These are phyloP conservation scores for Claviceps purpurea DNA, from an alignment of 2,329 filamentous ascomycete species.

Conservation along the genomic window DNA sequence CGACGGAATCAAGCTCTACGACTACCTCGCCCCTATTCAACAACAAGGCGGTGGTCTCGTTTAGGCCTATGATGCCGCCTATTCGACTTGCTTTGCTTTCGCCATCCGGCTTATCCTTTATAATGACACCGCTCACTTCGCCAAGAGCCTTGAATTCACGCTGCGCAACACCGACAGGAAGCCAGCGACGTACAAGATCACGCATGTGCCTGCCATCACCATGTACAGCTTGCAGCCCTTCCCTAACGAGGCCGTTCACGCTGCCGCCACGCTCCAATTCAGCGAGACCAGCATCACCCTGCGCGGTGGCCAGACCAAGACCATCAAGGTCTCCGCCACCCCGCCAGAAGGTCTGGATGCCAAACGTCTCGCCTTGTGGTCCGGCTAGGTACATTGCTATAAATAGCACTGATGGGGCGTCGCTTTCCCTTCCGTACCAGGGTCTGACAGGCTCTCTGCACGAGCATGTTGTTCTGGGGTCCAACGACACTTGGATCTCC, in stretches of 20 bases:
- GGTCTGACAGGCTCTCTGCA: slow-evolving; percentile 25
- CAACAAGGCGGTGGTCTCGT: no score
- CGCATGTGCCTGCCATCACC: no score
- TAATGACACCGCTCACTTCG: no score
- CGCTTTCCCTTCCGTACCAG: slow-evolving; percentile 27
- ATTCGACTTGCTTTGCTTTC: no score
- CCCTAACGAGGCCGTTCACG: slow-evolving; percentile 29
- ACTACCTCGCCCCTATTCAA: no score
- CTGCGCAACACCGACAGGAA: no score
- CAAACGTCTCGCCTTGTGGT: slow-evolving; percentile 7
- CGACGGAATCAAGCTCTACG: no score
- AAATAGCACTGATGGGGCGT: slow-evolving; percentile 24
- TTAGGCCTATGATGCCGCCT: no score
- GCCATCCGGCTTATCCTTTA: no score
- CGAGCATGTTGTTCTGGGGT: slow-evolving; percentile 12
- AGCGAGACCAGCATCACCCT: slow-evolving; percentile 5
- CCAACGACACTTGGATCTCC: slow-evolving; percentile 15
- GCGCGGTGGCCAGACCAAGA: slow-evolving; percentile 2
- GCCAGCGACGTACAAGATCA: no score
- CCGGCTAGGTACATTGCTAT: slow-evolving; percentile 6
- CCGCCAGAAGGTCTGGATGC: slow-evolving; percentile 4
- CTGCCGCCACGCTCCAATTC: slow-evolving; percentile 21
- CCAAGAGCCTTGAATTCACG: no score
- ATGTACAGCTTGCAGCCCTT: no score
- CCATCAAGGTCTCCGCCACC: slow-evolving; percentile 3